phyloP scores from a whole-genome alignment of 306 rosid genomes.

The Trifolium pratense region DNA sequence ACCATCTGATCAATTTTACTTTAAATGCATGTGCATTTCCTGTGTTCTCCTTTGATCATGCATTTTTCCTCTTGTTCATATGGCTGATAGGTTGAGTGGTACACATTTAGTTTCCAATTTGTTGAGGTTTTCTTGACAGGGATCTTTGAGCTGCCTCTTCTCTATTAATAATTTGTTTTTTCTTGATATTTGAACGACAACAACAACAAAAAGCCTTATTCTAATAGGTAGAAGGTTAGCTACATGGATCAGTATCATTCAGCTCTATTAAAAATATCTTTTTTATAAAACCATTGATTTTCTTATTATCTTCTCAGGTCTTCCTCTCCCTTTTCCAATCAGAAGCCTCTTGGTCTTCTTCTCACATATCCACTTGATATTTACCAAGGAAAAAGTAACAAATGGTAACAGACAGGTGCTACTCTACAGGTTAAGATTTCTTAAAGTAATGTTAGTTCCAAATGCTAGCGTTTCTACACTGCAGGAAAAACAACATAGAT shows the following conservation, averaged over 20 bases:
- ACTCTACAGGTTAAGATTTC: constrained; percentile 1
- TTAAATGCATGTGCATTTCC: not conserved
- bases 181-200: not conserved
- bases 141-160: constrained; percentile 22
- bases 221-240: not conserved
- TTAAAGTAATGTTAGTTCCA: not conserved
- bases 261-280: not conserved
- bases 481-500: not conserved
- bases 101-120: not conserved
- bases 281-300: constrained; percentile 18
- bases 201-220: constrained; percentile 23
- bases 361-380: not conserved
- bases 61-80: not conserved
- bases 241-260: constrained; percentile 9
- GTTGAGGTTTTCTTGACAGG: not conserved
- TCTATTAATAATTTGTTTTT: not conserved
- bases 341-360: not conserved
- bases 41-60: constrained; percentile 8
- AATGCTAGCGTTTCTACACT: constrained; percentile 10
- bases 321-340: not conserved
- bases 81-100: not conserved
- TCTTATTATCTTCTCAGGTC: not conserved
- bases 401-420: not conserved
- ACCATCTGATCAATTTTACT: constrained; percentile 25
- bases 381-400: not conserved